A percentile compares a stretch with the other conserved stretches of the same genome.
These are phyloP conservation scores for Sarcodon aspratus DNA, from an alignment of 768 basidiomycete species.

Conservation along the genomic window DNA sequence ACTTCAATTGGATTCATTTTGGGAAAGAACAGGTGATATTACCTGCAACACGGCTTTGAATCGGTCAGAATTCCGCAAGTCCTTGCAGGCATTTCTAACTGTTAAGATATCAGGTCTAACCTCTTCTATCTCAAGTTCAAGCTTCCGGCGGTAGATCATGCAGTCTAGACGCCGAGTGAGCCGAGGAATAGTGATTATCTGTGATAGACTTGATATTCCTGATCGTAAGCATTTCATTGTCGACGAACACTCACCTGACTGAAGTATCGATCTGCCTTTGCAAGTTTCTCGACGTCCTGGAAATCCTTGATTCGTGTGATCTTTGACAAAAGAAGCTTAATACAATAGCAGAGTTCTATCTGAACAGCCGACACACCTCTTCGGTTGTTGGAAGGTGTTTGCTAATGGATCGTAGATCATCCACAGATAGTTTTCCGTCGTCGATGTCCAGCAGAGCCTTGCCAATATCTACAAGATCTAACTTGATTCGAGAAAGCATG, in stretches of 20 bases:
- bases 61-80: slow-evolving; percentile 49
- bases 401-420: slow-evolving; percentile 65
- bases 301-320: slow-evolving; percentile 55
- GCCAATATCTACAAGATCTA: slow-evolving; percentile 53
- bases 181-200: slow-evolving; percentile 76
- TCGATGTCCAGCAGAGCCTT: slow-evolving; percentile 62
- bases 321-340: slow-evolving; percentile 21
- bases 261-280: slow-evolving; percentile 81
- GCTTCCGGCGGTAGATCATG: slow-evolving; percentile 75
- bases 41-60: slow-evolving; percentile 70
- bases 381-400: slow-evolving; percentile 73
- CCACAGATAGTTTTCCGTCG: slow-evolving; percentile 55
- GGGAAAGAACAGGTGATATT: slow-evolving; percentile 3
- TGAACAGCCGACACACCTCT: slow-evolving; percentile 37
- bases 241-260: slow-evolving; percentile 38
- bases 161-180: slow-evolving; percentile 63
- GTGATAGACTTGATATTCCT: background rate
- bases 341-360: background rate
- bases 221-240: background rate
- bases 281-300: slow-evolving; percentile 59
- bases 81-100: slow-evolving; percentile 55
- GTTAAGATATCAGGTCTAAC: slow-evolving; percentile 72
- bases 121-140: slow-evolving; percentile 79
- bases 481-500: slow-evolving; percentile 71
- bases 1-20: background rate